phyloP scores from a whole-genome alignment of 371 early-diverging fungal genomes.

The Actinomortierella wolfii region DNA sequence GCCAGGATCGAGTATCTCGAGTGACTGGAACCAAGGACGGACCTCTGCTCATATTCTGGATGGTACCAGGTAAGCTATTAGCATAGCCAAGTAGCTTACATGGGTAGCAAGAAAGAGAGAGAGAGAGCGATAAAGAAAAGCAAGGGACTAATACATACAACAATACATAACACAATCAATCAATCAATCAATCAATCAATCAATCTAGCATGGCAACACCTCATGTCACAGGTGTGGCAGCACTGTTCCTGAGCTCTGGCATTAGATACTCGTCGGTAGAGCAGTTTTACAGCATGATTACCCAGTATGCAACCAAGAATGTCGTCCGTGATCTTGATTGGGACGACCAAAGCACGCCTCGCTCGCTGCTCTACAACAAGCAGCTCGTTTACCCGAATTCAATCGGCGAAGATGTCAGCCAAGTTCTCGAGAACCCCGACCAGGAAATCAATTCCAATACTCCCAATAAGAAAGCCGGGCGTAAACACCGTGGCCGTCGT shows the following conservation, averaged over 20 bases:
- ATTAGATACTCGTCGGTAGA: constrained; percentile 55
- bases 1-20: constrained; percentile 51
- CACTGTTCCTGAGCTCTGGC: constrained; percentile 68
- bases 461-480: no score
- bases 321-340: constrained; percentile 50
- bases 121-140: no score
- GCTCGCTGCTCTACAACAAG: constrained; percentile 30
- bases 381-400: no score
- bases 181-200: not conserved
- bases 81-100: not conserved
- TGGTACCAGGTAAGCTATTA: constrained; percentile 60
- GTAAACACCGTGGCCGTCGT: no score
- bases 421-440: no score
- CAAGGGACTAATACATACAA: not conserved
- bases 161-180: not conserved
- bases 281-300: constrained; percentile 76
- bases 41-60: constrained; percentile 50
- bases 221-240: constrained; percentile 96
- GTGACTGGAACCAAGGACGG: constrained; percentile 50
- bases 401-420: no score
- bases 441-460: no score
- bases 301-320: constrained; percentile 66
- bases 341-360: constrained; percentile 6
- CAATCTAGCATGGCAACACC: constrained; percentile 92
- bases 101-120: not conserved